phyloP scores from a whole-genome alignment of 202 grass and related monocot species.

The Carex sylvatica region DNA sequence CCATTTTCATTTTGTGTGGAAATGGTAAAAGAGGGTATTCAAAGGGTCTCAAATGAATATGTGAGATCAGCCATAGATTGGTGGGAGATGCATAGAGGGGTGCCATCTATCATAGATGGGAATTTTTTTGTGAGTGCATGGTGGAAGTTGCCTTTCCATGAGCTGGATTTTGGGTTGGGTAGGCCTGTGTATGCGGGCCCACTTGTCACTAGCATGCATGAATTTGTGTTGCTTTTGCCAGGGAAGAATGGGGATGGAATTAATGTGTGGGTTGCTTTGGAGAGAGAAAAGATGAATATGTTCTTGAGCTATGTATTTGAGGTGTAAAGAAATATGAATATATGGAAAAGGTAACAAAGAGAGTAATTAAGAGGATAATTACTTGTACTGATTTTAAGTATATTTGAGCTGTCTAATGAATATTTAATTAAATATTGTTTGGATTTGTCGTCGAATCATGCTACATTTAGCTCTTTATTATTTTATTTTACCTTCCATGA shows the following conservation, averaged over 20 bases:
- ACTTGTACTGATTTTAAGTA: not conserved
- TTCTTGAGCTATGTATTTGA: conserved; percentile 35
- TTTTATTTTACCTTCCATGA: not conserved
- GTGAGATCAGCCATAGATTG: conserved; percentile 47
- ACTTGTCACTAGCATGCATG: conserved; percentile 38
- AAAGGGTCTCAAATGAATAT: conserved; percentile 42
- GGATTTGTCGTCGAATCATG: not conserved
- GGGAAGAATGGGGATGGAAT: conserved; percentile 31
- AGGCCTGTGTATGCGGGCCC: conserved; percentile 41
- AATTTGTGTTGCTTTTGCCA: conserved; percentile 45
- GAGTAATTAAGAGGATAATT: not conserved
- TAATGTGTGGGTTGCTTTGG: conserved; percentile 40
- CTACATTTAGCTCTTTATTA: not conserved
- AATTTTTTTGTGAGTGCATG: conserved; percentile 49
- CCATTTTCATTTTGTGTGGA: conserved; percentile 40
- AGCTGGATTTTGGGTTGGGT: conserved; percentile 45
- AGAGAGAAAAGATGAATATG: conserved; percentile 32
- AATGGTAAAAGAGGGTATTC: conserved; percentile 40
- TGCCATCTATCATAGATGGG: conserved; percentile 28
- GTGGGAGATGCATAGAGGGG: conserved; percentile 44
- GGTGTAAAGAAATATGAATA: conserved; percentile 6
- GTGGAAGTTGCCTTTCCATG: conserved; percentile 55
- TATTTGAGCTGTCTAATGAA: not conserved
- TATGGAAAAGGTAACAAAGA: not conserved
- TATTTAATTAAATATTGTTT: conserved; percentile 6